phyloP scores from a whole-genome alignment of 208 protist species.

The Polymyxa betae region DNA sequence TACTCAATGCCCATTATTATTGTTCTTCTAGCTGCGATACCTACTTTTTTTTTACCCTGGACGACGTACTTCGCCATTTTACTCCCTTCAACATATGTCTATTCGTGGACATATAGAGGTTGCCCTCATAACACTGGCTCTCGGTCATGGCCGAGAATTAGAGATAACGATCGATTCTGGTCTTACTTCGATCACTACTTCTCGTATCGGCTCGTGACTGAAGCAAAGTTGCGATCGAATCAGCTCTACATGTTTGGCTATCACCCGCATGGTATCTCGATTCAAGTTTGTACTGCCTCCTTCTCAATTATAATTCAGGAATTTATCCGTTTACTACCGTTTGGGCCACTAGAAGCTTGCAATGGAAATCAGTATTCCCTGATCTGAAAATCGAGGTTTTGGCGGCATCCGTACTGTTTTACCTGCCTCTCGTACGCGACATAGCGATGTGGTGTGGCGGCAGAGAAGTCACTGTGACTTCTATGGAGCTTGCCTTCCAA shows the following conservation, averaged over 20 bases:
- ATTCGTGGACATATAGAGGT: not conserved
- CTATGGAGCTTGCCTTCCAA: not conserved
- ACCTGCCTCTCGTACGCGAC: not conserved
- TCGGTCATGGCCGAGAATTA: not conserved
- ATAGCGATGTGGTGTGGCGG: not conserved
- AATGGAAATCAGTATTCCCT: not conserved
- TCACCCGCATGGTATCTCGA: not conserved
- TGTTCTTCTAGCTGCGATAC: not conserved
- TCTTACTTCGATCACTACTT: not conserved
- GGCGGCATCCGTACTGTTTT: not conserved
- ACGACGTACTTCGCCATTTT: not conserved
- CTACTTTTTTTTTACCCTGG: not conserved
- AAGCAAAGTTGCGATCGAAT: not conserved
- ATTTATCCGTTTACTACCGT: constrained; percentile 20
- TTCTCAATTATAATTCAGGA: not conserved
- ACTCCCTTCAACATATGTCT: not conserved
- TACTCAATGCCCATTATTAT: not conserved
- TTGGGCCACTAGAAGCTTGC: not conserved
- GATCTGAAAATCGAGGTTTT: not conserved
- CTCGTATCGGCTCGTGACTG: not conserved
- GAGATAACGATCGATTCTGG: not conserved
- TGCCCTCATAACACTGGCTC: not conserved
- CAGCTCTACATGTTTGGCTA: constrained; percentile 11
- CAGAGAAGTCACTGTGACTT: not conserved
- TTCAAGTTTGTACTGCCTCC: not conserved